Base-by-base conservation (phyloP, 2,329 filamentous ascomycete genomes). In the Fusarium sp. region DNA sequence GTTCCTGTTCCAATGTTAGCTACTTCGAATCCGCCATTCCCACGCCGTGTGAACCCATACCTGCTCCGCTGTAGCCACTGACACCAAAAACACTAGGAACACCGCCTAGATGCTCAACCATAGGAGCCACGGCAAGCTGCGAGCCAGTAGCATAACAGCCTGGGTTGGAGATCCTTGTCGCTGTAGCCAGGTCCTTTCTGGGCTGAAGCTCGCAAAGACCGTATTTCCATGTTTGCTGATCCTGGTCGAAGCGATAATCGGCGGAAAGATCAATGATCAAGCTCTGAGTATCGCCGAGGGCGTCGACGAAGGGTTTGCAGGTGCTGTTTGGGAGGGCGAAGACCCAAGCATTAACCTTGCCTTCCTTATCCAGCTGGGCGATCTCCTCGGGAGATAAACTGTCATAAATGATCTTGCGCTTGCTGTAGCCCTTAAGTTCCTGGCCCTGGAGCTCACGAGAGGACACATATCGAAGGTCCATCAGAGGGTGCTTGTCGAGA, bases 261-360 rank as follows among this genome's bases (percentile, higher is more conserved):
- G 96, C 96, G n/a, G 94, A 97, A 35, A 99, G 87, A 79, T 99
- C 96, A 44, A 99, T 86, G 71, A 98, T 92, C 39, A 98, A 84
- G 72, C 92, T 94, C 69, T 88, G 87, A 73, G 92, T 94, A 66
- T 87, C 87, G 12, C 77, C 77, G 54, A 98, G 88, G 10, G 95
- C 95, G 69, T 98, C 93, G 12, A 98, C 92, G 73, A 92, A 99
- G 1, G 96, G 94, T 82, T 94, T 92, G 88, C 93, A 98, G 49
- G 97, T 93, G 65, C 93, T 93, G 77, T 98, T 99, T 43, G 95
- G 96, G 29, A 98, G 89, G 35, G 96, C 96, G 93, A 98, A 96
- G 43, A 98, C 93, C 94, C 94, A 98, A 82, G 93, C 96, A 83
- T 98, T 95, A 49, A 98, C 90, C 75, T 94, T 89, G 52, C 92